phyloP scores from a whole-genome alignment of 371 early-diverging fungal genomes.

The Mortierella sp. region DNA sequence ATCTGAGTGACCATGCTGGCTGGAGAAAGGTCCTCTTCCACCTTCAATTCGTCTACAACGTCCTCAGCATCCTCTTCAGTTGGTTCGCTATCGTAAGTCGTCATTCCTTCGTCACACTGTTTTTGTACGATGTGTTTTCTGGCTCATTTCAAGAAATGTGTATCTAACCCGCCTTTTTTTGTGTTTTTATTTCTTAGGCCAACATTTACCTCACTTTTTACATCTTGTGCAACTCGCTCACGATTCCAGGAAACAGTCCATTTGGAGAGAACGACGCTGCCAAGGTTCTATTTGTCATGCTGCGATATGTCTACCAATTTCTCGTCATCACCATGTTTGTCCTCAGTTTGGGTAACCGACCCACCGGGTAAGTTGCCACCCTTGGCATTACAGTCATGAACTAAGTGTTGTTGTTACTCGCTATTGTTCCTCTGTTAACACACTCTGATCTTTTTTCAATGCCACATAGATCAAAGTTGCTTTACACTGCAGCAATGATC shows the following conservation, averaged over 20 bases:
- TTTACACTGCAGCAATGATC: slow-evolving; percentile 74
- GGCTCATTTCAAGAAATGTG: background rate
- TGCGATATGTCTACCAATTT: slow-evolving; percentile 74
- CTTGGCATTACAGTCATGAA: too few relatives aligned
- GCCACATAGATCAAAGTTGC: slow-evolving; percentile 61
- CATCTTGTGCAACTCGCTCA: slow-evolving; percentile 64
- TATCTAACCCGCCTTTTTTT: background rate
- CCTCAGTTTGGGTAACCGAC: slow-evolving; percentile 84
- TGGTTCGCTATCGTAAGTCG: slow-evolving; percentile 85
- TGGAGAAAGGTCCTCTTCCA: slow-evolving; percentile 73
- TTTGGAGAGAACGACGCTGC: slow-evolving; percentile 52
- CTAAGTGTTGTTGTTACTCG: background rate
- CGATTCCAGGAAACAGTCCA: slow-evolving; percentile 39
- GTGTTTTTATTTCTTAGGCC: slow-evolving; percentile 58
- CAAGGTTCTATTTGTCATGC: slow-evolving; percentile 63
- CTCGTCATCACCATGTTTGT: slow-evolving; percentile 81
- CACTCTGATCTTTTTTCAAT: background rate
- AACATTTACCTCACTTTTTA: slow-evolving; percentile 89
- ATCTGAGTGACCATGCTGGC: slow-evolving; percentile 76
- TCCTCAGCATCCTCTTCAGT: slow-evolving; percentile 79
- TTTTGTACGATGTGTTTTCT: background rate
- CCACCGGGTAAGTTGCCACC: slow-evolving; percentile 72
- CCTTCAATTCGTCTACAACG: slow-evolving; percentile 80
- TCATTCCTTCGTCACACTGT: background rate
- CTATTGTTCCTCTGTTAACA: background rate